These are phyloP conservation scores for Aspergillus sp. DNA, from an alignment of 2,329 filamentous ascomycete species.

Conservation along the genomic window DNA sequence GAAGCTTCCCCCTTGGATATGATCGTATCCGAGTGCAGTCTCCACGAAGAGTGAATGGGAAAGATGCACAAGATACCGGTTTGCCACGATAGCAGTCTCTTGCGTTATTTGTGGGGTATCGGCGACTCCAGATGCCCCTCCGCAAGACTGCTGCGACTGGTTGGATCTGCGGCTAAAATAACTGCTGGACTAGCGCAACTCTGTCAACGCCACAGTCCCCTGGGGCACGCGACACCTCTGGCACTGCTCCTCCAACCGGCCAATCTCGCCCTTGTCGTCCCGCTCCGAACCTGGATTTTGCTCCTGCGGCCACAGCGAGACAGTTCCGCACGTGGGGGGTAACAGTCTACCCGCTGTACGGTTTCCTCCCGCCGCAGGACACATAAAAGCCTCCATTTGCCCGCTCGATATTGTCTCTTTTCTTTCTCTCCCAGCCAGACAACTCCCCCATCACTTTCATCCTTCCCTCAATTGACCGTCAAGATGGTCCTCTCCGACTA, in stretches of 20 bases:
- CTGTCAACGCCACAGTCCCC: not conserved
- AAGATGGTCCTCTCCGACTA: constrained; percentile 66
- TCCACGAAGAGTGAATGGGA: not conserved
- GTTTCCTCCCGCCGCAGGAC: not conserved
- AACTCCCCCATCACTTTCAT: not conserved
- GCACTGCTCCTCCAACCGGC: not conserved
- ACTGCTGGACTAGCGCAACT: not conserved
- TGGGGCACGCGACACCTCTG: constrained; percentile 1
- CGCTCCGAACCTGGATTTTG: not conserved
- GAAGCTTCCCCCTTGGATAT: not conserved
- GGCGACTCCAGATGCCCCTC: not conserved
- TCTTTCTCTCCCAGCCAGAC: not conserved
- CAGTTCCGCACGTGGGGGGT: not conserved
- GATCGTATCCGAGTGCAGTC: not conserved
- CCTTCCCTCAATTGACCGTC: constrained; percentile 20
- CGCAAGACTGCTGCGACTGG: not conserved
- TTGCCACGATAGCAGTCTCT: not conserved
- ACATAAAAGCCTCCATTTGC: not conserved
- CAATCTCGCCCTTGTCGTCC: not conserved
- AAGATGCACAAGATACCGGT: not conserved
- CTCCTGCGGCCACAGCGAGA: not conserved
- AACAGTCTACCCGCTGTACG: not conserved
- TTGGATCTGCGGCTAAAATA: not conserved
- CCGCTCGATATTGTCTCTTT: not conserved
- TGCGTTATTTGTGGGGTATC: not conserved